A percentile compares a stretch with the other conserved stretches of the same genome.
Evolutionary conservation across 139 green algal genomes (phyloP).

Genomic region (Mychonastes homosphaera): DNA sequence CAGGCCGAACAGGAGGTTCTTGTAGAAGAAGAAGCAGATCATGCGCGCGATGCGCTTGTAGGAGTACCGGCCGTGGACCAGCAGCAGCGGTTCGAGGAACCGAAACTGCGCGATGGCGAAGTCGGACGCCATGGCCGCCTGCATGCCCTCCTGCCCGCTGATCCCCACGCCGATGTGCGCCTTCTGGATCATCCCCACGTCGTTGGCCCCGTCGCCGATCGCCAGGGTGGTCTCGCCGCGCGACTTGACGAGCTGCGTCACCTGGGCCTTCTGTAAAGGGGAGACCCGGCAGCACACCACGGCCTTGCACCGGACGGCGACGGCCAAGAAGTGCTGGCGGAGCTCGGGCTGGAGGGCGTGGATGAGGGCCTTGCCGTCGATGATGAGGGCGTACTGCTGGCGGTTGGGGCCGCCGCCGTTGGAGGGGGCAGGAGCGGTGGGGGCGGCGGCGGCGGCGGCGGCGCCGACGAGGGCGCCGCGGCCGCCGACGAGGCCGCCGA

Average conservation of each 20-base stretch:
- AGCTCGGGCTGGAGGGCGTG: constrained; percentile 49
- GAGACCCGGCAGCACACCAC: constrained; percentile 71
- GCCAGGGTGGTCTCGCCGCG: constrained; percentile 68
- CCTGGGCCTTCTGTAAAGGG: constrained; percentile 58
- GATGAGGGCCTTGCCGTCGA: constrained; percentile 72
- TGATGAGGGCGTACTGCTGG: constrained; percentile 50
- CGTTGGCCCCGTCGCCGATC: constrained; percentile 97
- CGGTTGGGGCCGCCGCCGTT: too few relatives aligned
- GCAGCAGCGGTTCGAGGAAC: constrained; percentile 69
- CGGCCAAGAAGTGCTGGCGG: constrained; percentile 9
- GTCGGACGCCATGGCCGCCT: constrained; percentile 49
- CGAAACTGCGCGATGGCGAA: constrained; percentile 96
- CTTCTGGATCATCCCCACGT: constrained; percentile 93
- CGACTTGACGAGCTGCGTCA: constrained; percentile 53
- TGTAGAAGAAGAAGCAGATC: constrained; percentile 77
- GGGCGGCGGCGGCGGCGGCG: too few relatives aligned
- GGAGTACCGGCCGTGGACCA: constrained; percentile 67
- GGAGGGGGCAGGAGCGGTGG: too few relatives aligned
- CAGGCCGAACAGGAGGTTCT: constrained; percentile 79
- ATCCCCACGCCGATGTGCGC: constrained; percentile 43
- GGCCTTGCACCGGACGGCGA: constrained; percentile 40
- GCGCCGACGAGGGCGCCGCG: too few relatives aligned
- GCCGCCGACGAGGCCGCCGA: too few relatives aligned
- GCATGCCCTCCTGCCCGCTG: too few relatives aligned
- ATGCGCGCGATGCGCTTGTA: constrained; percentile 80